Percentiles rank a stretch among this genome's conserved stretches.
phyloP scores from a whole-genome alignment of 805 yeast species.

The Middelhovenomyces tepae region DNA sequence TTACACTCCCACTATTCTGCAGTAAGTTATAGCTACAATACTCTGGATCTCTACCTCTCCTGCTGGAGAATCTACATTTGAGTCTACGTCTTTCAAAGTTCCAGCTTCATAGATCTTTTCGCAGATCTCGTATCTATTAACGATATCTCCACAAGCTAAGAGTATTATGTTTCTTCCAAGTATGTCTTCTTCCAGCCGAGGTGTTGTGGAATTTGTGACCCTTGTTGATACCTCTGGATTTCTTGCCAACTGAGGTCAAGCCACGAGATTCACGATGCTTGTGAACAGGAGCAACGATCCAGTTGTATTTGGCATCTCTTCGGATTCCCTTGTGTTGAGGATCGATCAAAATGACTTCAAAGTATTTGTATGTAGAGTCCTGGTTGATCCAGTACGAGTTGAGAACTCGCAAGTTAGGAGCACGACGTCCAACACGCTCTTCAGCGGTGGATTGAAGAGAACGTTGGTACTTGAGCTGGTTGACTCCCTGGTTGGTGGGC shows the following conservation, averaged over 20 bases:
- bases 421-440: slow-evolving; percentile 99
- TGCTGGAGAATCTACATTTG: no score
- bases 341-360: slow-evolving; percentile 94
- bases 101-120: no score
- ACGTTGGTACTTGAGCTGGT: slow-evolving; percentile 98
- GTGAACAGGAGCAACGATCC: slow-evolving; percentile 99
- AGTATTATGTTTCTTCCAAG: slow-evolving; percentile 99
- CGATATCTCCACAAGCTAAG: slow-evolving; percentile 99
- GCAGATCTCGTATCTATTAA: no score
- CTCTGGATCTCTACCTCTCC: no score
- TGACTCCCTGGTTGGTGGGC: slow-evolving; percentile 99
- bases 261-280: slow-evolving; percentile 99
- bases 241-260: slow-evolving; percentile 95
- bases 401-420: slow-evolving; percentile 97
- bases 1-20: no score
- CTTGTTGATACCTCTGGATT: slow-evolving; percentile 99
- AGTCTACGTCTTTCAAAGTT: no score
- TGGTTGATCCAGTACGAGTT: slow-evolving; percentile 99
- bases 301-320: slow-evolving; percentile 98
- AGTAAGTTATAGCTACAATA: no score
- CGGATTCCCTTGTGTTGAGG: slow-evolving; percentile 98
- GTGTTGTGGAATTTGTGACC: slow-evolving; percentile 99
- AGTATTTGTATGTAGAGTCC: slow-evolving; percentile 99
- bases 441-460: slow-evolving; percentile 97
- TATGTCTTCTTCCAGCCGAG: slow-evolving; percentile 97